A percentile compares a stretch with the other conserved stretches of the same genome.
Conservation (phyloP, 2,329 filamentous ascomycete genomes). For the Aspergillus pseudonomiae region DNA sequence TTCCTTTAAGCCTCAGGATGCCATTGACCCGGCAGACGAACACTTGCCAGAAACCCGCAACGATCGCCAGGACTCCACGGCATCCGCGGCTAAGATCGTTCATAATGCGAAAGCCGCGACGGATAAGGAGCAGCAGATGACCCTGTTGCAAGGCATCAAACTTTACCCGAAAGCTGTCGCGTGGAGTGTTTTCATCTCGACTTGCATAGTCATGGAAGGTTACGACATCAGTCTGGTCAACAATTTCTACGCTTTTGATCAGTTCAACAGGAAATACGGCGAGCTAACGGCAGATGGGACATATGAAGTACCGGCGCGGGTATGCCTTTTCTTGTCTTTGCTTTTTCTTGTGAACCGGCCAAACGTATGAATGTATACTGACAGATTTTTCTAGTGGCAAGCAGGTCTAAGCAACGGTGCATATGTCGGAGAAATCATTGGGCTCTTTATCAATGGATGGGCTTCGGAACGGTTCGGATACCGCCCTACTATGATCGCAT, state of each 20-base stretch:
- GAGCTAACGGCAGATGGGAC: slow-evolving; percentile 32
- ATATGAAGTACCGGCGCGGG: slow-evolving; percentile 45
- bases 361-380: slow-evolving; percentile 15
- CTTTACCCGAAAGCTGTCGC: slow-evolving; percentile 84
- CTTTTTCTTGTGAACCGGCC: not conserved
- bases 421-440: slow-evolving; percentile 52
- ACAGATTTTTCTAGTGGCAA: slow-evolving; percentile 44
- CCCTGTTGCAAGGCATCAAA: slow-evolving; percentile 72
- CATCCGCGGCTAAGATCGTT: slow-evolving; percentile 38
- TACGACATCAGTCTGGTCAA: slow-evolving; percentile 81
- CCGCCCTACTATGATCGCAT: slow-evolving; percentile 54
- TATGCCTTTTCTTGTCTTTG: slow-evolving; percentile 25
- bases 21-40: slow-evolving; percentile 28
- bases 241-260: slow-evolving; percentile 67
- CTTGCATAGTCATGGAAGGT: slow-evolving; percentile 88
- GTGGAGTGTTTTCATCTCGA: slow-evolving; percentile 86
- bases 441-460: slow-evolving; percentile 55
- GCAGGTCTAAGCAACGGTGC: slow-evolving; percentile 49
- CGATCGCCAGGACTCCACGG: slow-evolving; percentile 24
- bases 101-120: slow-evolving; percentile 47
- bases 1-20: slow-evolving; percentile 32
- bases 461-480: slow-evolving; percentile 57
- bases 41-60: slow-evolving; percentile 9
- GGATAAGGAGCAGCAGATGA: slow-evolving; percentile 65
- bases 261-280: slow-evolving; percentile 48